phyloP scores from a whole-genome alignment of 2,329 filamentous ascomycete species.

The Tolypocladium pustulatum region DNA sequence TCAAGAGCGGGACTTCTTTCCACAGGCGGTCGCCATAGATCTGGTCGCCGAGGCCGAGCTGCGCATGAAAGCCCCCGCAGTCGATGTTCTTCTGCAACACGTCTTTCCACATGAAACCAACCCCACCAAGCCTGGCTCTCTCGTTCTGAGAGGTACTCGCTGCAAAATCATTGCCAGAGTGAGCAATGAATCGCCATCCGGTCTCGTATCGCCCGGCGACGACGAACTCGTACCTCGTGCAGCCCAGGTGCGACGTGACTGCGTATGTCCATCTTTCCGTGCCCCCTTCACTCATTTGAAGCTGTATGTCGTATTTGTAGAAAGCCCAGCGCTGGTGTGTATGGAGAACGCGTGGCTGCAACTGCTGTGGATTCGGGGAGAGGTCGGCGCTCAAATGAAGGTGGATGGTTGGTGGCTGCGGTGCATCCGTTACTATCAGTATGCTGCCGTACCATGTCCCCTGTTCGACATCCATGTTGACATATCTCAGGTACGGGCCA shows the following conservation, averaged over 20 bases:
- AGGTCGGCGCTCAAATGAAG: conserved; percentile 84
- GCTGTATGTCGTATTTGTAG: conserved; percentile 84
- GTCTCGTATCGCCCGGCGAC: conserved; percentile 84
- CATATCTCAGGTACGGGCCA: conserved; percentile 88
- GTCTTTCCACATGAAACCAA: conserved; percentile 98
- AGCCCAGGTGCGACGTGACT: conserved; percentile 91
- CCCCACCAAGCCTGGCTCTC: conserved; percentile 72
- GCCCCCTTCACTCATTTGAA: conserved; percentile 76
- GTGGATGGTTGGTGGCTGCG: conserved; percentile 91
- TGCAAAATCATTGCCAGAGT: conserved; percentile 93
- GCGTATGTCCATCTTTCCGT: conserved; percentile 94
- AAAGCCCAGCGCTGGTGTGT: conserved; percentile 93
- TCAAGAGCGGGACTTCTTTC: conserved; percentile 88
- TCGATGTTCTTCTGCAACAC: conserved; percentile 96
- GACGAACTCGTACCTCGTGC: conserved; percentile 95
- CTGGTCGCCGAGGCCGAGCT: conserved; percentile 85
- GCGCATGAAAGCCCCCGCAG: conserved; percentile 89
- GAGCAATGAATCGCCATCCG: conserved; percentile 91
- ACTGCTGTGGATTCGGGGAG: conserved; percentile 82
- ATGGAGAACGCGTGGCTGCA: conserved; percentile 72
- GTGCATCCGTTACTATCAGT: conserved; percentile 80
- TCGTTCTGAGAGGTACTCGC: conserved; percentile 80
- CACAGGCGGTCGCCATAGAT: conserved; percentile 92
- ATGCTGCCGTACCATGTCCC: conserved; percentile 91
- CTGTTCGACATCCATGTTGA: conserved; percentile 91